These are phyloP conservation scores for Parasitella parasitica DNA, from an alignment of 371 early-diverging fungal species.

Conservation along the genomic window DNA sequence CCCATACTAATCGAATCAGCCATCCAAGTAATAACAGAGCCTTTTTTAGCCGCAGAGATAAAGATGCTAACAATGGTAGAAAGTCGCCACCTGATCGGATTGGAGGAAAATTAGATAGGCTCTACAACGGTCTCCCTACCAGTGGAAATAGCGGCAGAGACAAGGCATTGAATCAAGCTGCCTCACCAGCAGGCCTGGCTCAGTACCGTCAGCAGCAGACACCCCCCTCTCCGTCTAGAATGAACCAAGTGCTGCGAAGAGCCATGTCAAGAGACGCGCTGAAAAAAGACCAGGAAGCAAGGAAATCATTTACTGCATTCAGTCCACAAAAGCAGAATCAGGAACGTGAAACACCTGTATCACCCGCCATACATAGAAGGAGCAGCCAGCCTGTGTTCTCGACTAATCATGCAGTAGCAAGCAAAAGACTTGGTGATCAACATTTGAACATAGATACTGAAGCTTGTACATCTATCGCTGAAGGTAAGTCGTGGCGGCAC, in stretches of 20 bases:
- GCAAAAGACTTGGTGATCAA: not conserved
- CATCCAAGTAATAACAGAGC: not conserved
- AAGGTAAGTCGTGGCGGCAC: constrained; percentile 9
- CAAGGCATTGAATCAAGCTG: constrained; percentile 2
- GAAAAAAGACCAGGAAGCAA: constrained; percentile 8
- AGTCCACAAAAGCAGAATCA: not conserved
- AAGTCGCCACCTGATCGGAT: constrained; percentile 16
- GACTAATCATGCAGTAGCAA: not conserved
- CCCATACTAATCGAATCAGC: not conserved
- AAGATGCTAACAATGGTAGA: not conserved
- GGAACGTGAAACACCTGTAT: not conserved
- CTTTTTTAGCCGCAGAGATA: not conserved
- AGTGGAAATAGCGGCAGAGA: constrained; percentile 1
- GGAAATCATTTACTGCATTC: constrained; percentile 1
- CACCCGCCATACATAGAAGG: not conserved
- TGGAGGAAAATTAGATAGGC: constrained; percentile 29
- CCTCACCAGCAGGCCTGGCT: not conserved
- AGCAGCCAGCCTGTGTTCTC: constrained; percentile 6
- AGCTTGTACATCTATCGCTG: not conserved
- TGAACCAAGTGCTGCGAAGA: constrained; percentile 25
- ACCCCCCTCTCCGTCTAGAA: not conserved
- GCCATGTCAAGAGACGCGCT: constrained; percentile 37
- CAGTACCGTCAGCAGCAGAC: constrained; percentile 3
- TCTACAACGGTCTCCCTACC: constrained; percentile 42
- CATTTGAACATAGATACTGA: not conserved